Conservation (phyloP, 768 basidiomycete genomes). For the Pleurotus djamor region DNA sequence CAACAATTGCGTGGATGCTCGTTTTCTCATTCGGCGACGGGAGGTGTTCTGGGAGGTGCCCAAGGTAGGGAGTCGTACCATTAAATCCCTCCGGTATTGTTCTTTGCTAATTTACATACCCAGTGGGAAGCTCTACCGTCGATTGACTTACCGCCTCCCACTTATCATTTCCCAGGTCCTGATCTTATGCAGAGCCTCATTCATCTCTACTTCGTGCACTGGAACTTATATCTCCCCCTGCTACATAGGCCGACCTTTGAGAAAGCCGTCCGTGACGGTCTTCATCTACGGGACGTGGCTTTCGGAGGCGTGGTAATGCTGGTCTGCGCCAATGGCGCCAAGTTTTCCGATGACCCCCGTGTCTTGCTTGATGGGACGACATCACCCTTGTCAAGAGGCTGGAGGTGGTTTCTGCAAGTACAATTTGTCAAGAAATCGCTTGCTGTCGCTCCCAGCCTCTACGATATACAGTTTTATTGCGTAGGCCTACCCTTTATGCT, state of each 20-base stretch:
- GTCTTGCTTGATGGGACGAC: slow-evolving; percentile 41
- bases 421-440: slow-evolving; percentile 59
- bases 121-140: slow-evolving; percentile 31
- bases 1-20: slow-evolving; percentile 13
- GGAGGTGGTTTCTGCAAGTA: slow-evolving; percentile 68
- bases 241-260: slow-evolving; percentile 76
- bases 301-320: slow-evolving; percentile 51
- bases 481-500: slow-evolving; percentile 33
- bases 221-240: slow-evolving; percentile 59
- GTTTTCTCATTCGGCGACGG: slow-evolving; percentile 28
- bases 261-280: slow-evolving; percentile 38
- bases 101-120: not conserved
- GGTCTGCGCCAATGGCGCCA: slow-evolving; percentile 23
- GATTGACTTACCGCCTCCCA: slow-evolving; percentile 14
- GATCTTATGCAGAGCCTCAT: slow-evolving; percentile 58
- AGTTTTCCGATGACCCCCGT: slow-evolving; percentile 60
- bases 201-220: slow-evolving; percentile 58
- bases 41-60: slow-evolving; percentile 50
- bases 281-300: slow-evolving; percentile 45
- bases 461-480: slow-evolving; percentile 71
- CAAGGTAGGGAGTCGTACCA: slow-evolving; percentile 32
- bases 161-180: slow-evolving; percentile 45
- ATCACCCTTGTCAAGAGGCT: slow-evolving; percentile 47
- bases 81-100: not conserved
- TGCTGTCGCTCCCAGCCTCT: slow-evolving; percentile 55